Base-by-base conservation (phyloP, 441 rosid genomes). In the Hura crepitans region DNA sequence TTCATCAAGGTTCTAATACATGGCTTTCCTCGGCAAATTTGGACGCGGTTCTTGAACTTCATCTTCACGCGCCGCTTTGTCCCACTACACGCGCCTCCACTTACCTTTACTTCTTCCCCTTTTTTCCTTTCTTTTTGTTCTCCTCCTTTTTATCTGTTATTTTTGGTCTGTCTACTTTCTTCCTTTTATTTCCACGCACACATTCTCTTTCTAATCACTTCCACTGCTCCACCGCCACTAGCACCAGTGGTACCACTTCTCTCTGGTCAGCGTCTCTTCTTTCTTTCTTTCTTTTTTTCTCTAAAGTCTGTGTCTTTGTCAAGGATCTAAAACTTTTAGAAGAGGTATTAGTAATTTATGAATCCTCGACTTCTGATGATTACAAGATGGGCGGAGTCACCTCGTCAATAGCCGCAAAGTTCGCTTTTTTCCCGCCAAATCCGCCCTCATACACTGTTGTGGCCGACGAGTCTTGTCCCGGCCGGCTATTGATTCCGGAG, bases 361-460 rank as follows among this genome's bases (percentile, higher is more conserved):
- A 83, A 76, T 69, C 65, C 68, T 51, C 65, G 39, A 79, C 79
- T 74, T 83, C 82, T 80, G 74, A 74, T 83, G 85, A 74, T 66
- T 58, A 68, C 75, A 63, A 66, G 43, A 90, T 91, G 98, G 98
- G 97, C 69, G 91, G 80, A 71, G 89, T 93, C 83, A 91, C 95
- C 75, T 91, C 96, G 71, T 79, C 96, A 50, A 76, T 89, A 83
- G 97, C 96, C 65, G 92, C 97, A 60, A 93, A 91, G 81, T 93
- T 93, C 43, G 97, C 98, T 7, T 93, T 93, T 75, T 93, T 91
- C 75, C 98, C 98, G 75, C 97, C 98, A 56, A 86, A 58, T 53
- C 98, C 98, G n/a, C 90, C 97, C 22, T 93, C 98, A 8, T 93
- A 93, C 78, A 71, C 69, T 0, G 84, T 93, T 17, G 66, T 84